Percentiles rank a stretch among this genome's conserved stretches.
These are phyloP conservation scores for Diplodia scrobiculata DNA, from an alignment of 2,329 filamentous ascomycete species.

Conservation along the genomic window DNA sequence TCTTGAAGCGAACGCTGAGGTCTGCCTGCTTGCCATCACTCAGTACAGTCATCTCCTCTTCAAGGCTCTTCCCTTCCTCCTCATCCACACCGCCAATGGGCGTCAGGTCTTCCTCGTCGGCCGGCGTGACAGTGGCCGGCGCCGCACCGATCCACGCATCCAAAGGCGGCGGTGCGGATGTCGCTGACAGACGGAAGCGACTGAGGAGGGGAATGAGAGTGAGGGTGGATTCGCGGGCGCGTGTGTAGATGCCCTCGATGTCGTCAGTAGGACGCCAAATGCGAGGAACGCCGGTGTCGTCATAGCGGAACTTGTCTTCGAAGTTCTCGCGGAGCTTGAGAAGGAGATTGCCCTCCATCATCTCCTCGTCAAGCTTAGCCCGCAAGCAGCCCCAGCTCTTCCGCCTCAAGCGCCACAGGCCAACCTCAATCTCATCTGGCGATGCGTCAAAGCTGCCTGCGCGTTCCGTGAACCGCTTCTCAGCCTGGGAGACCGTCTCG, in stretches of 20 bases:
- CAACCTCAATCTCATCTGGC: constrained; percentile 85
- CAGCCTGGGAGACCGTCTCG: constrained; percentile 79
- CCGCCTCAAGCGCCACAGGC: constrained; percentile 85
- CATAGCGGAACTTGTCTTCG: constrained; percentile 98
- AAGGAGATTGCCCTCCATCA: constrained; percentile 95
- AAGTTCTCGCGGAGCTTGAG: constrained; percentile 97
- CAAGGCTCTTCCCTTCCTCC: constrained; percentile 88
- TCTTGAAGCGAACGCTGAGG: constrained; percentile 92
- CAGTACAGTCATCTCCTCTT: constrained; percentile 95
- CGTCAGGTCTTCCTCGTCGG: constrained; percentile 84
- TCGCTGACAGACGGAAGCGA: constrained; percentile 75
- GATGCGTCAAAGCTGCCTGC: constrained; percentile 93
- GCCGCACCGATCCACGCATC: constrained; percentile 79
- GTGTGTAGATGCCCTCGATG: constrained; percentile 93
- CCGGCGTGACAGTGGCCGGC: constrained; percentile 71
- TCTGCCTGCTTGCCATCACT: constrained; percentile 88
- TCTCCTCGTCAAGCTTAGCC: constrained; percentile 91
- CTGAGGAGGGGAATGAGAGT: constrained; percentile 86
- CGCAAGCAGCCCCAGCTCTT: constrained; percentile 93
- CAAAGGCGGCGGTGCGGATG: constrained; percentile 76
- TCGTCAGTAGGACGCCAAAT: constrained; percentile 98
- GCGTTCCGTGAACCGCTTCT: constrained; percentile 80
- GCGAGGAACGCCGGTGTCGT: constrained; percentile 87
- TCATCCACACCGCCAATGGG: constrained; percentile 94
- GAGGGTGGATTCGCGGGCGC: constrained; percentile 87